Evolutionary conservation across 805 yeast species (phyloP), one percentile per base, ranked within the genome.

Genomic region (Ogataea glucozyma): DNA sequence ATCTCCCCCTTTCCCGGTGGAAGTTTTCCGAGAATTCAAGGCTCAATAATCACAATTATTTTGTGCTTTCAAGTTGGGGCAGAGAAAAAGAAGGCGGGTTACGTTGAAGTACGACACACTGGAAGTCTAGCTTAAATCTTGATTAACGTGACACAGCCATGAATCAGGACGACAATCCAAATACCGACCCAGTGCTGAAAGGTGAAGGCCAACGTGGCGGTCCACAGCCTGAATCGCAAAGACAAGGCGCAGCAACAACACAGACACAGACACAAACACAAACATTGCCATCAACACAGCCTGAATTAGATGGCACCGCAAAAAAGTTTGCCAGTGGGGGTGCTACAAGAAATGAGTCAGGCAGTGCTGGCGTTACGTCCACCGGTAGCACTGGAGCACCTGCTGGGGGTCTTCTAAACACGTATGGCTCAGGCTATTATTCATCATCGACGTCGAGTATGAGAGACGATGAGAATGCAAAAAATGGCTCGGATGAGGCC

Each of bases 281-380:
- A n/a, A n/a, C 40, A 23, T 23, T 52, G 22, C 27, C 38, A 16
- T 20, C 38, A 51, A 53, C 54, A 50, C 58, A 52, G 58, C 56
- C 56, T 52, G 55, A 53, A 51, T 46, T 38, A 32, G 47, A 47
- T 10, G 41, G 45, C 26, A 30, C 35, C 35, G 27, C 47, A 31
- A 47, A 47, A 47, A 47, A 47, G 46, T 37, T 44, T 22, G 38
- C 32, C 24, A 31, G 13, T 30, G 37, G 26, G 16, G 19, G 4
- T n/a, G 17, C 8, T 14, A 14, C 5, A 10, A 23, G 24, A 5
- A 23, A 9, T 12, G 20, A 14, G 31, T 7, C 24, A 17, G 36
- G 36, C 26, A n/a, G 24, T 19, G 30, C 43, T 32, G 30, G 22
- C 13, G 26, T 5, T 2, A 4, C 38, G 13, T n/a, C n/a, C n/a